Conservation (phyloP, 2,329 filamentous ascomycete genomes). For the Phialophora tarda region DNA sequence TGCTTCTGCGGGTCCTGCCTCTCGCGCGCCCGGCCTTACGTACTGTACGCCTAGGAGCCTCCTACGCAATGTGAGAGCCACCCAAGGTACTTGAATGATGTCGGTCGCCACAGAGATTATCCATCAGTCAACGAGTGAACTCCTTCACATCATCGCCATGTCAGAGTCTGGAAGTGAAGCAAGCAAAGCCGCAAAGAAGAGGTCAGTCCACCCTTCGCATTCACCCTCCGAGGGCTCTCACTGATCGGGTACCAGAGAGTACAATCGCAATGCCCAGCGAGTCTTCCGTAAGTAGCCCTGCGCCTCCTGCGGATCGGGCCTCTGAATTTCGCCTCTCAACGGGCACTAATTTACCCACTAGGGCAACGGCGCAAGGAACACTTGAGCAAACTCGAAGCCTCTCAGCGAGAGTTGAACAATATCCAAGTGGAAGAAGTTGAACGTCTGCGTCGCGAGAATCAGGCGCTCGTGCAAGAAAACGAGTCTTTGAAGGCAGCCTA, state of each 20-base stretch:
- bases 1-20: slow-evolving; percentile 34
- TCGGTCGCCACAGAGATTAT: slow-evolving; percentile 38
- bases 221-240: not conserved
- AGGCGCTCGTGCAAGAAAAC: slow-evolving; percentile 50
- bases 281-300: slow-evolving; percentile 49
- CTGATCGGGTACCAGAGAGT: slow-evolving; percentile 39
- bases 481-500: slow-evolving; percentile 47
- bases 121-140: slow-evolving; percentile 31
- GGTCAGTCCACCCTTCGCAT: slow-evolving; percentile 26
- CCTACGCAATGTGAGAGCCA: slow-evolving; percentile 20
- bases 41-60: slow-evolving; percentile 24
- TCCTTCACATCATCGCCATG: slow-evolving; percentile 37
- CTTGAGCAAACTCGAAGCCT: slow-evolving; percentile 51
- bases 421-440: slow-evolving; percentile 52
- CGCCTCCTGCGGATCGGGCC: slow-evolving; percentile 12
- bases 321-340: slow-evolving; percentile 8
- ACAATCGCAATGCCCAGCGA: slow-evolving; percentile 53
- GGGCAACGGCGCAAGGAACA: slow-evolving; percentile 54
- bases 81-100: slow-evolving; percentile 40
- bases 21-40: slow-evolving; percentile 27
- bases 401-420: slow-evolving; percentile 49
- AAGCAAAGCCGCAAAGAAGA: slow-evolving; percentile 42
- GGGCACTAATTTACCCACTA: slow-evolving; percentile 36
- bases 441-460: slow-evolving; percentile 49
- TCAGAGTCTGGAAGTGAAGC: slow-evolving; percentile 42